phyloP scores from a whole-genome alignment of 1,139 yeast genomes.

The Debaryomyces psychrophilus region DNA sequence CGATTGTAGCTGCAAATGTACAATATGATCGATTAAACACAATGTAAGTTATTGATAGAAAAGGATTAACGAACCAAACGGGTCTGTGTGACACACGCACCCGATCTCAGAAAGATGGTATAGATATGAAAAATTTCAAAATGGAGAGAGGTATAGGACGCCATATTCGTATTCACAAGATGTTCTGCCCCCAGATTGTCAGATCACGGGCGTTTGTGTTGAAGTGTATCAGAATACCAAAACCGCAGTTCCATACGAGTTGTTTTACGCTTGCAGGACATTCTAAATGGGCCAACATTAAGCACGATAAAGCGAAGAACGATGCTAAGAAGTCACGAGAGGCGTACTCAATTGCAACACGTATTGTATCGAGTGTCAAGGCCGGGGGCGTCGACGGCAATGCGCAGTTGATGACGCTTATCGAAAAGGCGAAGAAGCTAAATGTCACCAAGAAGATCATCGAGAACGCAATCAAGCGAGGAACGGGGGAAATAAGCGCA shows the following conservation, averaged over 20 bases:
- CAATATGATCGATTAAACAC: neutral
- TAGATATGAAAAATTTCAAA: slow-evolving; percentile 8
- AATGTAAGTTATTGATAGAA: neutral
- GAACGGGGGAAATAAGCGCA: slow-evolving; percentile 55
- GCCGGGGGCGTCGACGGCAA: slow-evolving; percentile 61
- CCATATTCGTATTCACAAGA: neutral
- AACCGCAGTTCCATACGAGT: slow-evolving; percentile 19
- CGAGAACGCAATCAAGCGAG: slow-evolving; percentile 85
- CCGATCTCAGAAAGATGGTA: slow-evolving; percentile 5
- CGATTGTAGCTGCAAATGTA: neutral
- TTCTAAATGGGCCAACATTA: slow-evolving; percentile 93
- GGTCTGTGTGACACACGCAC: slow-evolving; percentile 5
- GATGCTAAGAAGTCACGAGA: slow-evolving; percentile 77
- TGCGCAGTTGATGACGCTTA: slow-evolving; percentile 69
- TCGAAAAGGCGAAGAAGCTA: slow-evolving; percentile 76
- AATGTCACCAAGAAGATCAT: slow-evolving; percentile 84
- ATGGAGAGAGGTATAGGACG: neutral
- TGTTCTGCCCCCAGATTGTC: neutral
- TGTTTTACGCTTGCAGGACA: slow-evolving; percentile 60
- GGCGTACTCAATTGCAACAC: slow-evolving; percentile 71
- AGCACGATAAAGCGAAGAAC: slow-evolving; percentile 91
- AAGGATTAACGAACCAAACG: neutral
- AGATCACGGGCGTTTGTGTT: neutral
- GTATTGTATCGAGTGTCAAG: slow-evolving; percentile 74
- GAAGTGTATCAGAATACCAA: neutral